Conservation (phyloP, 148 eudicot genomes). For the Cornus florida region DNA sequence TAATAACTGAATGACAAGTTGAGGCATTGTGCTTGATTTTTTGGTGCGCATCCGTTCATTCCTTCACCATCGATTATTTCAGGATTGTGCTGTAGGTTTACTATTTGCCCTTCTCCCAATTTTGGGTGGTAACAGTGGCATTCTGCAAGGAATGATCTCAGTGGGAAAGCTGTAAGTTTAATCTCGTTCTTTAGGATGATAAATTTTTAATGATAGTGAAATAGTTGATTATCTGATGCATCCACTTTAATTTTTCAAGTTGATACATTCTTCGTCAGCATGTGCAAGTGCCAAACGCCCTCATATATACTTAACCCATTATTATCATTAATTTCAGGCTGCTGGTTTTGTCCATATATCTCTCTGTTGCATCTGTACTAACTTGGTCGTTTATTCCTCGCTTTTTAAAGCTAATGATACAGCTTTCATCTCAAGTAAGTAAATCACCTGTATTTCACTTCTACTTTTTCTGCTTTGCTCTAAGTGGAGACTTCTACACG, state of each 20-base stretch:
- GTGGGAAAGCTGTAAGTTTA: slow-evolving; percentile 89
- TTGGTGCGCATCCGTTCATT: slow-evolving; percentile 11
- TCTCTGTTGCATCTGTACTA: slow-evolving; percentile 62
- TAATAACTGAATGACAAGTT: not conserved
- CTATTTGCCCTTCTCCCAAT: slow-evolving; percentile 97
- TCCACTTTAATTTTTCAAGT: not conserved
- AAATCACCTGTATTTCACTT: slow-evolving; percentile 11
- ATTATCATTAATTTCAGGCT: slow-evolving; percentile 49
- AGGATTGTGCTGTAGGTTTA: slow-evolving; percentile 99
- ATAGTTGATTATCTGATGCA: no score
- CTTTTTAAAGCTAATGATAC: slow-evolving; percentile 93
- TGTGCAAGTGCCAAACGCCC: not conserved
- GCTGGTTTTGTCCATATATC: slow-evolving; percentile 70
- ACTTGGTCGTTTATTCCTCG: slow-evolving; percentile 94
- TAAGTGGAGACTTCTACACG: not conserved
- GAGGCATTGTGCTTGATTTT: not conserved
- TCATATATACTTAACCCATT: not conserved
- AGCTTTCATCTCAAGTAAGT: slow-evolving; percentile 84
- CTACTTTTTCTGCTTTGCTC: not conserved
- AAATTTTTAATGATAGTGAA: no score
- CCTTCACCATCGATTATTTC: slow-evolving; percentile 28
- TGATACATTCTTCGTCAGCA: slow-evolving; percentile 1
- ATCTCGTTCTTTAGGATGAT: not conserved
- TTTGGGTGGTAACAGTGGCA: slow-evolving; percentile 88
- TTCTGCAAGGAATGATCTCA: slow-evolving; percentile 75